Percentiles rank a stretch among this genome's conserved stretches.
Evolutionary conservation across 140 eudicot genomes (phyloP).

Genomic region (Ambrosia hybrid): DNA sequence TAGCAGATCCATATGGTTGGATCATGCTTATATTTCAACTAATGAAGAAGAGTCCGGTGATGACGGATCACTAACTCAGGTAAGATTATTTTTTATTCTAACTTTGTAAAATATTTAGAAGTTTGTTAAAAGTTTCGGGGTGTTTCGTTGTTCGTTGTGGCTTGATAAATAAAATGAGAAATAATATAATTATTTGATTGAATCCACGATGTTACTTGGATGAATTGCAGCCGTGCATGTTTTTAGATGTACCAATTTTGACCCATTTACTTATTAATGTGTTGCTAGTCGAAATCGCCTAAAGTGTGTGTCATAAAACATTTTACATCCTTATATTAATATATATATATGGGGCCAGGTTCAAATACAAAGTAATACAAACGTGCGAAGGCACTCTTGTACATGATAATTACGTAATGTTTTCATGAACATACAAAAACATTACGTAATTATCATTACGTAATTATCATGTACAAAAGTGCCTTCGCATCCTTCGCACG

Average conservation of each 20-base stretch:
- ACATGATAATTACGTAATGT: no score
- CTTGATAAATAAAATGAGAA: neutral
- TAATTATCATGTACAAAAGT: no score
- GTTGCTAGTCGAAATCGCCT: neutral
- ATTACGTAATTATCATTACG: no score
- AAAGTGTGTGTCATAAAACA: neutral
- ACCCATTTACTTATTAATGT: neutral
- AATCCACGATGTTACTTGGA: neutral
- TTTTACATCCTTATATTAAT: neutral
- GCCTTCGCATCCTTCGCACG: no score
- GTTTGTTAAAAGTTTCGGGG: neutral
- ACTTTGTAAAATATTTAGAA: neutral
- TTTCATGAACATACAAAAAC: no score
- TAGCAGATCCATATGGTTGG: constrained; percentile 33
- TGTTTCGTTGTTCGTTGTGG: neutral
- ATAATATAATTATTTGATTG: neutral
- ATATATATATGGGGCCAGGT: no score
- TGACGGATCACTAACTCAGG: constrained; percentile 41
- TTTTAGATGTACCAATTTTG: neutral
- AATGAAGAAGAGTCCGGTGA: constrained; percentile 67
- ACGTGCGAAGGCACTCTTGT: no score
- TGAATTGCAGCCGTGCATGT: neutral
- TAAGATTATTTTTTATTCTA: constrained; percentile 2
- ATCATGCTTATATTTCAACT: constrained; percentile 49
- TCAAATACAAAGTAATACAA: no score